Evolutionary conservation across 1,139 yeast species (phyloP).

Genomic region (Saccharomyces hybrid): DNA sequence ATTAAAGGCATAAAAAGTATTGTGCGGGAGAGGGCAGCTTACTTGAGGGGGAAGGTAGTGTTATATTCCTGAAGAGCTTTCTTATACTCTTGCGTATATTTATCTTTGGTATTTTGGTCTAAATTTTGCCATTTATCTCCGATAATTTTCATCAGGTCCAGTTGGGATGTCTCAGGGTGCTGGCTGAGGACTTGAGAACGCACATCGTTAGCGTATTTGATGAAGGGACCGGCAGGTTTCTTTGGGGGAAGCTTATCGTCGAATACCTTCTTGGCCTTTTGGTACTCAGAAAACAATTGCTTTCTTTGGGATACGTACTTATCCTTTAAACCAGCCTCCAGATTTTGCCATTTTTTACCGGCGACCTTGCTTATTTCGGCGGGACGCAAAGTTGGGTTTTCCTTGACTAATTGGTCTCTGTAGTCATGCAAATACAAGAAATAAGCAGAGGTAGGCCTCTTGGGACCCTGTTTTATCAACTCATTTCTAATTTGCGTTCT

Average conservation of each 20-base stretch:
- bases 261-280: conserved; percentile 5
- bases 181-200: conserved; percentile 12
- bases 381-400: conserved; percentile 18
- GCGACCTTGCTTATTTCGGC: conserved; percentile 19
- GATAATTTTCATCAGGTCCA: conserved; percentile 17
- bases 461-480: conserved; percentile 22
- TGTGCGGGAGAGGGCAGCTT: not conserved
- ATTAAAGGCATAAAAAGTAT: not conserved
- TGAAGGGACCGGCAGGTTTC: conserved; percentile 24
- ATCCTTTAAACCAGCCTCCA: conserved; percentile 21
- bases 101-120: conserved; percentile 12
- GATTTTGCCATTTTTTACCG: conserved; percentile 26
- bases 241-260: conserved; percentile 22
- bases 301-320: conserved; percentile 10
- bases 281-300: conserved; percentile 9
- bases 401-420: conserved; percentile 12
- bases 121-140: conserved; percentile 21
- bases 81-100: conserved; percentile 17
- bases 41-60: not conserved
- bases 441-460: conserved; percentile 27
- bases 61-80: conserved; percentile 10
- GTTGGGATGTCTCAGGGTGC: conserved; percentile 16
- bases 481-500: conserved; percentile 7
- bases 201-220: conserved; percentile 16
- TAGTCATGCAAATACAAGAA: conserved; percentile 15